phyloP scores from a whole-genome alignment of 805 yeast genomes.

The Zygoascus tannicola region DNA sequence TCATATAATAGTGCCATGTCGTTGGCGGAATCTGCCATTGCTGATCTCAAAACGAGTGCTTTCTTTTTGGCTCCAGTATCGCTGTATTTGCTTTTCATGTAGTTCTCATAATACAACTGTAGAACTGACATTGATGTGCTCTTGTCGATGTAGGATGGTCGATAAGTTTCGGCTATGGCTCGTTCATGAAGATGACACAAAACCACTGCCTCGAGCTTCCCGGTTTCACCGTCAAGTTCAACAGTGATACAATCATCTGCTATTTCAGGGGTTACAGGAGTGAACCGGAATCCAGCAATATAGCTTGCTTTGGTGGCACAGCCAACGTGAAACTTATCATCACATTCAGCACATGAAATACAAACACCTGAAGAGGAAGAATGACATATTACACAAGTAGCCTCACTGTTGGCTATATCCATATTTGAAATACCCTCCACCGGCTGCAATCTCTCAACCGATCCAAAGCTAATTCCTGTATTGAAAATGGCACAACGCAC shows the following conservation, averaged over 20 bases:
- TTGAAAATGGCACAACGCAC: constrained; percentile 56
- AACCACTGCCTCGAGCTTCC: constrained; percentile 22
- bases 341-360: constrained; percentile 39
- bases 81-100: constrained; percentile 15
- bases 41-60: constrained; percentile 5
- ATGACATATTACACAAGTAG: constrained; percentile 32
- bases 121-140: constrained; percentile 20
- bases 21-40: not conserved
- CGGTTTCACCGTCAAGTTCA: constrained; percentile 17
- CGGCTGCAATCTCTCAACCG: constrained; percentile 38
- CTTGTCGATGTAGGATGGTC: constrained; percentile 21
- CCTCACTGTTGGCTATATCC: constrained; percentile 25
- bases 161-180: constrained; percentile 11
- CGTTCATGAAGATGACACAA: constrained; percentile 25
- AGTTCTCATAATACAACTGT: constrained; percentile 22
- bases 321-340: constrained; percentile 38
- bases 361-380: constrained; percentile 45
- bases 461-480: constrained; percentile 37
- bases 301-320: constrained; percentile 46
- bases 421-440: constrained; percentile 31
- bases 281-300: constrained; percentile 43
- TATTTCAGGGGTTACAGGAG: constrained; percentile 18
- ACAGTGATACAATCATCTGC: constrained; percentile 17
- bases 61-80: constrained; percentile 11
- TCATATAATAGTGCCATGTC: not conserved